Base-by-base conservation (phyloP, 106 monocot genomes). In the Iris macrosiphon region DNA sequence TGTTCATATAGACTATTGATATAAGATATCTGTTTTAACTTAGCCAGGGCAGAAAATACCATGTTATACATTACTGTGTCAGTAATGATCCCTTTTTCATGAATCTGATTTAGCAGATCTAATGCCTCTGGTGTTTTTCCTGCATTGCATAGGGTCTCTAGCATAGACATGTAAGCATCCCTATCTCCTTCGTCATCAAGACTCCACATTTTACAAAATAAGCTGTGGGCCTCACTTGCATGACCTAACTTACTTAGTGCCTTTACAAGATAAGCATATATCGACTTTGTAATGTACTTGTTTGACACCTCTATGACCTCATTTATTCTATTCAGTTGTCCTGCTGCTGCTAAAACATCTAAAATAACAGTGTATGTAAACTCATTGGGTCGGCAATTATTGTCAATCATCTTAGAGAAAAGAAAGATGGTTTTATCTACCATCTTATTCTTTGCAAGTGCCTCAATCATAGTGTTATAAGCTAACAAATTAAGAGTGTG, bases 181-280 rank as follows among this genome's bases (percentile, higher is more conserved):
- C 72, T 77, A 44, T 90, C 83, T 25, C 82, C 98, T 64, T 21
- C 69, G 11, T 92, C 75, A 48, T 89, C 69, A 38, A 49, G 66
- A 60, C 29, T 78, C 96, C 90, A 98, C 96, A 98, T 83, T 33
- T 66, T 72, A 75, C 90, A 83, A 76, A 91, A 98, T 55, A 98
- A 54, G 18, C 38, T 66, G 73, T 91, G 98, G 11, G 87, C 90
- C 49, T 86, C 96, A 49, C 65, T 87, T 60, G 72, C 75, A 76
- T 91, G 90, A 4, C 98, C 98, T 48, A 65, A 67, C 58, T 86
- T 83, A 48, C 69, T 72, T 15, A 98, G 48, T 55, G 82, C 70
- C 60, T 83, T 87, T 26, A 98, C 87, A 48, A 90, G 45, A 70
- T 55, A 87, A 31, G 87, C 66, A 70, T 80, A 83, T 18, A 91